These are phyloP conservation scores for Pseudogymnoascus sp. DNA, from an alignment of 2,329 filamentous ascomycete genomes.

Conservation along the genomic window DNA sequence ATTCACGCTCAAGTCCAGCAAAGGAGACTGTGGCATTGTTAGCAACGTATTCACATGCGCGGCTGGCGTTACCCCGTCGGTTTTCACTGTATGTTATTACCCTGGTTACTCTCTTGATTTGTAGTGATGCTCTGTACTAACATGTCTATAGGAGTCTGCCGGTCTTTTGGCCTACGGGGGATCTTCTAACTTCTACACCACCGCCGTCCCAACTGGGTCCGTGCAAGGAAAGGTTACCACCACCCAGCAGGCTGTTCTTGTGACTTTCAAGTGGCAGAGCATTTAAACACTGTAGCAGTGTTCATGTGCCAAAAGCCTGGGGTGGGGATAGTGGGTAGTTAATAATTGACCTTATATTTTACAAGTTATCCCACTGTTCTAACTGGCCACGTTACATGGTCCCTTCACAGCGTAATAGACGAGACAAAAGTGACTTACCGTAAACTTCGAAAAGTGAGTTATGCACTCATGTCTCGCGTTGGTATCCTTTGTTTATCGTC, in stretches of 20 bases:
- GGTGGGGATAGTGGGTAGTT: background rate
- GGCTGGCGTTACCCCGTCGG: conserved; percentile 34
- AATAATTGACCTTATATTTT: background rate
- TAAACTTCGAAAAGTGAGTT: background rate
- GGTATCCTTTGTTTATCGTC: too few relatives aligned
- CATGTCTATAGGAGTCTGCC: conserved; percentile 13
- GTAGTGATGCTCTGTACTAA: background rate
- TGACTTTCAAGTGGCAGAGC: conserved; percentile 28
- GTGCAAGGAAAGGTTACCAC: conserved; percentile 28
- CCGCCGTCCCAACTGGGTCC: conserved; percentile 25
- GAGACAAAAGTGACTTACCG: background rate
- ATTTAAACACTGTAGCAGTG: background rate
- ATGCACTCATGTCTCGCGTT: background rate
- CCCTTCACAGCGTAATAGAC: background rate
- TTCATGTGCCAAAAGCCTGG: background rate
- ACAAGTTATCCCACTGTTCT: background rate
- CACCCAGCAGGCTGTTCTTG: conserved; percentile 20
- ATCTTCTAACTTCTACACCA: conserved; percentile 27
- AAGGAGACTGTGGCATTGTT: conserved; percentile 50
- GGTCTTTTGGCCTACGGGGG: conserved; percentile 24
- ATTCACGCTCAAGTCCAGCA: conserved; percentile 46
- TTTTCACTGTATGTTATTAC: conserved; percentile 27
- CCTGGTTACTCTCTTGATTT: background rate
- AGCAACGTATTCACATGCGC: conserved; percentile 48
- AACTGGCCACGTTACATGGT: background rate